Evolutionary conservation across 352 stramenopile species (phyloP), one percentile per base, ranked within the genome.

Genomic region (Globisporangium nodosum): DNA sequence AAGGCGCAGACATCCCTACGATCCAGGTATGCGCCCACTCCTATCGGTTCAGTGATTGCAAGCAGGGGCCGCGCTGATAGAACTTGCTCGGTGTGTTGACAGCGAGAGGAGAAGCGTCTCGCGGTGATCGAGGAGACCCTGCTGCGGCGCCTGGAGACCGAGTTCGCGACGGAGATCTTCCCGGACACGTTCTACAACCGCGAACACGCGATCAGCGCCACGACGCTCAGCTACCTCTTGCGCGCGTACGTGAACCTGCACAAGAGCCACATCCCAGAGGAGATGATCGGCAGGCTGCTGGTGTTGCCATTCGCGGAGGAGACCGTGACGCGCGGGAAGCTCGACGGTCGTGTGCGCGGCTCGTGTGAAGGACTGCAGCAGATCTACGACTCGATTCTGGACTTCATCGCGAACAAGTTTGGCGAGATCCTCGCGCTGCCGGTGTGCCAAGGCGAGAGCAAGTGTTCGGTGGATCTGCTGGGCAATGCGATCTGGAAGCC

Each of bases 131-230:
- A 93, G 73, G 80, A 91, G 60, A 83, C 78, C 33, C 63, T 93
- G 33, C 54, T 90, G 27, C 70, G 70, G 21, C 75, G 79, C n/a
- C 67, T 93, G 5, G 84, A 95, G 66, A 90, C 86, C 1, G 86
- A 95, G 57, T 87, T 95, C 42, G 74, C 82, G 33, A 92, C 86
- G 11, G 84, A 96, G 58, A 88, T 96, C 39, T 86, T 93, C 15
- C 86, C 86, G 0, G 86, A 96, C 58, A 92, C 83, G 12, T 94
- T 94, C 46, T 96, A 96, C 68, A 81, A 81, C 49, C 82, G 85
- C 3, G 84, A 94, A 39, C 86, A 92, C 47, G 12, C 70, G 0
- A 85, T 96, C 52, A 93, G 73, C 24, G 68, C 76, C 0, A 35
- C 68, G 7, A 81, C 75, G 2, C 65, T 96, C 18, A 86, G 76